These are phyloP conservation scores for Leishmania tarentolae DNA, from an alignment of 208 protist species.

Conservation along the genomic window DNA sequence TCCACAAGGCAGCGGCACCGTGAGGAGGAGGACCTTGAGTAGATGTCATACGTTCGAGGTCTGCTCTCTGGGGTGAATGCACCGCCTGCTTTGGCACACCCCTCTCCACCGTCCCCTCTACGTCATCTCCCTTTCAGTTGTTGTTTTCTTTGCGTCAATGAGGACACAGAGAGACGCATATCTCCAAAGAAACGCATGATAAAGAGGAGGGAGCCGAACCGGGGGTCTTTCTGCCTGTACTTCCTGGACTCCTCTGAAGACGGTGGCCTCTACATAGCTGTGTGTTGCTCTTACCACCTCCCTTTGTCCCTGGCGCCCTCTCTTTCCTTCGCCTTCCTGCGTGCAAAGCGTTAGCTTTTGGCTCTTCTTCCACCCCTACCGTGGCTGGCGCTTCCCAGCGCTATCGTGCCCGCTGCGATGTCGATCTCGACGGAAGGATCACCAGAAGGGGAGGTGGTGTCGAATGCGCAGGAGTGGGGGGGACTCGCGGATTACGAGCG, in stretches of 20 bases:
- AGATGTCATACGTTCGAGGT: neutral
- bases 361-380: neutral
- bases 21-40: neutral
- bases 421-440: slow-evolving; percentile 1
- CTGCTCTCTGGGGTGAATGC: neutral
- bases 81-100: too few species aligned
- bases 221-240: neutral
- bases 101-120: neutral
- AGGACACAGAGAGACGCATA: neutral
- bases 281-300: neutral
- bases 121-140: neutral
- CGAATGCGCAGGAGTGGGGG: slow-evolving; percentile 47
- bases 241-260: neutral
- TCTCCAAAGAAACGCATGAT: neutral
- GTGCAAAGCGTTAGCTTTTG: neutral
- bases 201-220: neutral
- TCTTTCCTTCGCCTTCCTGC: slow-evolving; percentile 9
- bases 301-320: slow-evolving; percentile 5
- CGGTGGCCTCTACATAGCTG: neutral
- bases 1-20: neutral
- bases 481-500: slow-evolving; percentile 77
- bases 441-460: neutral
- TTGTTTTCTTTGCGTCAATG: neutral
- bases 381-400: neutral
- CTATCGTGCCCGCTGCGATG: neutral